These are phyloP conservation scores for Penicillium sp. DNA, from an alignment of 2,329 filamentous ascomycete genomes.

Conservation along the genomic window DNA sequence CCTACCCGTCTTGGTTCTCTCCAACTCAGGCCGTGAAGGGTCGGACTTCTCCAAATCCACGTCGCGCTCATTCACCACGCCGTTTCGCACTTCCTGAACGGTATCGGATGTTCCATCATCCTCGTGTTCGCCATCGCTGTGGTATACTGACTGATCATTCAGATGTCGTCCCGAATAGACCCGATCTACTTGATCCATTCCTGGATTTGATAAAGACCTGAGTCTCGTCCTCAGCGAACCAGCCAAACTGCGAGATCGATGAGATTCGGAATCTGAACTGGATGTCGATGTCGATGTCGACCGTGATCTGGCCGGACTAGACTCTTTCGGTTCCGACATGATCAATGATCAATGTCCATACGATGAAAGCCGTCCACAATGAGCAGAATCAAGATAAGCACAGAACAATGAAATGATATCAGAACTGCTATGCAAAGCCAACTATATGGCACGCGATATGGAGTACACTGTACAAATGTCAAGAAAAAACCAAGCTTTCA, in stretches of 20 bases:
- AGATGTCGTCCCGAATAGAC: conserved; percentile 33
- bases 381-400: too few relatives aligned
- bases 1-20: conserved; percentile 24
- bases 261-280: conserved; percentile 14
- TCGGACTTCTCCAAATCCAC: conserved; percentile 26
- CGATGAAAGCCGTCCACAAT: too few relatives aligned
- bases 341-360: conserved; percentile 11
- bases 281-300: conserved; percentile 18
- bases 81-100: conserved; percentile 24
- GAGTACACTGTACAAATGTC: too few relatives aligned
- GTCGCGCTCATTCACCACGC: conserved; percentile 28
- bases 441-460: neutral
- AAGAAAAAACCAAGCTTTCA: neutral
- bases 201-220: conserved; percentile 17
- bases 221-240: conserved; percentile 8
- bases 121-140: conserved; percentile 24
- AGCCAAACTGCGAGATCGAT: conserved; percentile 2
- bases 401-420: too few relatives aligned
- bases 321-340: conserved; percentile 13
- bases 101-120: conserved; percentile 12
- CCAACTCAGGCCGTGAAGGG: conserved; percentile 15
- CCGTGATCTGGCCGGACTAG: conserved; percentile 10
- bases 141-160: conserved; percentile 35
- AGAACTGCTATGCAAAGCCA: too few relatives aligned
- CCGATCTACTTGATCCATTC: conserved; percentile 20